Conservation (phyloP, 257 asterid genomes). For the Jasminum sambac region DNA sequence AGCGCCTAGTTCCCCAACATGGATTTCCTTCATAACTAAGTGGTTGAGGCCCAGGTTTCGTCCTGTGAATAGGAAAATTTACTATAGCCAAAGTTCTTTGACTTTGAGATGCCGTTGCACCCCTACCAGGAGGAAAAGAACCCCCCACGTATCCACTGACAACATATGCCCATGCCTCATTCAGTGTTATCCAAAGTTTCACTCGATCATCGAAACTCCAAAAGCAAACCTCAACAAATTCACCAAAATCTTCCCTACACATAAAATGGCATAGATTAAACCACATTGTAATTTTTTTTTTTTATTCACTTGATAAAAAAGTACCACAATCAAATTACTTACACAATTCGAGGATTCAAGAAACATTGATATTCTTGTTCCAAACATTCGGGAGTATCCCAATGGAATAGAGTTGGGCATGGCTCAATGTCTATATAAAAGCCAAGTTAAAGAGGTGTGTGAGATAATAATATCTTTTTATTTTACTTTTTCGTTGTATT, state of each 20-base stretch:
- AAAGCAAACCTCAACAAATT: conserved; percentile 41
- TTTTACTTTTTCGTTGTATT: background rate
- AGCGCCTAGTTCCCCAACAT: too few relatives aligned
- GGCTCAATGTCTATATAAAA: conserved; percentile 20
- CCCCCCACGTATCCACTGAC: conserved; percentile 20
- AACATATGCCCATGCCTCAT: conserved; percentile 35
- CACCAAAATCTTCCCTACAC: conserved; percentile 32
- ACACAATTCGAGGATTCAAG: conserved; percentile 25
- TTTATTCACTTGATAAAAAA: too few relatives aligned
- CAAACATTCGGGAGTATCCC: conserved; percentile 40
- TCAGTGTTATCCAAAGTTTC: conserved; percentile 41
- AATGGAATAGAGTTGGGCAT: conserved; percentile 36
- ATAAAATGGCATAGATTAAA: background rate
- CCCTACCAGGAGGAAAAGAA: conserved; percentile 25
- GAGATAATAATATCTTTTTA: background rate
- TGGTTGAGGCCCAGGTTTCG: background rate
- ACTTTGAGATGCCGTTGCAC: background rate
- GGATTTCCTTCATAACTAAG: conserved; percentile 18
- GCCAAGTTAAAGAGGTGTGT: background rate
- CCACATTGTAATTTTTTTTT: background rate
- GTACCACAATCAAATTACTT: conserved; percentile 3
- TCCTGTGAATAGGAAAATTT: background rate
- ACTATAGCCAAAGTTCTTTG: background rate
- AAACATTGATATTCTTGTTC: conserved; percentile 40
- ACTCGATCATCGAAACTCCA: conserved; percentile 49